Base-by-base conservation (phyloP, 768 basidiomycete genomes). In the Nidularia pulvinata region DNA sequence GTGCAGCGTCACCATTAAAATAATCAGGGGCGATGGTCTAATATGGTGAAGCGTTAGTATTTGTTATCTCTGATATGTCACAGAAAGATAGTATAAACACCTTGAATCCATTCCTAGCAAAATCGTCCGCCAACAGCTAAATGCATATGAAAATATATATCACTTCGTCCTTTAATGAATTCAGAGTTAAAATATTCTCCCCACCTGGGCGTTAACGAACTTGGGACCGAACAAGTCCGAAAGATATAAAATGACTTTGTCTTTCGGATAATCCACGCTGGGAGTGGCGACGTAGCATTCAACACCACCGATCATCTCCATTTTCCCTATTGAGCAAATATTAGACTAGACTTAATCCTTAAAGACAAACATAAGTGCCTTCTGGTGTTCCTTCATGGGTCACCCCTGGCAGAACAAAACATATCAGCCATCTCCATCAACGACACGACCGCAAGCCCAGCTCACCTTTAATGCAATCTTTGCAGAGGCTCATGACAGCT, bases 231-330 rank as follows among this genome's bases (percentile, higher is more conserved):
- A 83, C 45, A 75, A 67, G 56, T 84, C 86, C 2, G 80, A 53
- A 19, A 86, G 62, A 69, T 72, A 81, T 25, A 88, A 72, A 45
- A 87, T 50, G 30, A 76, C 81, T 62, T 84, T 86, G 57, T 79
- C 73, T 65, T 82, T 80, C 49, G 77, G 66, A 55, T 81, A 84
- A 37, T 78, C 76, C 1, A 59, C 58, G 1, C 71, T 62, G 7
- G 85, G 85, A 1, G 79, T 83, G 1, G 80, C 78, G 49, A 84
- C 71, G 56, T 88, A 87, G 56, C 68, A 71, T 6, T 68, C 62
- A 45, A 84, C 71, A 2, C 81, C 83, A 30, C 65, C 72, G 53
- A 85, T 73, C 25, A 60, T 56, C 56, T 81, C 76, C 59, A 70
- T 64, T 62, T 73, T 74, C 22, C 84, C 84, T 85, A 50, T 16